Base-by-base conservation (phyloP, 768 basidiomycete species). In the Kwoniella europaea region DNA sequence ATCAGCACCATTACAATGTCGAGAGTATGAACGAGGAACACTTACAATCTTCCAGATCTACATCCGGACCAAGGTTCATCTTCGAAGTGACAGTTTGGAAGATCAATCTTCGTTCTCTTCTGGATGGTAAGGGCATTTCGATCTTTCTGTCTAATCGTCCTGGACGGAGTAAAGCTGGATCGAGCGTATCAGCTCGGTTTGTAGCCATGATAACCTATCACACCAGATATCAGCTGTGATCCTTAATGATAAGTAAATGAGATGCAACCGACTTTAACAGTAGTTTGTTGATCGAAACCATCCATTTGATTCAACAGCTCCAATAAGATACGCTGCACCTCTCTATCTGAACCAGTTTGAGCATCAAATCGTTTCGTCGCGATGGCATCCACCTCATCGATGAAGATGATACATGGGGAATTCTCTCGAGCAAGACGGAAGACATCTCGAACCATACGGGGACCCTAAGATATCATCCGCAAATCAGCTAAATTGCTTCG, bases 301-400 rank as follows among this genome's bases (percentile, higher is more conserved):
- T 99, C 97, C 97, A 99, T 99, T 82, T 99, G 97, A 82, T 96
- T 98, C 70, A 99, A 87, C 67, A 99, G 86, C 84, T 99, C 97
- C 13, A 99, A 89, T 73, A 99, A 84, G 80, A 99, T 98, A 85
- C 97, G 93, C 84, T 99, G 97, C 4, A 99, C 97, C 86, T 99
- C 97, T 71, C 97, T 88, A 85, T 99, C 97, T 10, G 97, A 97
- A 79, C 97, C 97, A 0, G 97, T 98, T 83, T 99, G 97, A 6
- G 97, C 97, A 81, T 98, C 97, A 84, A 99, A 99, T 82, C 96
- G 94, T 85, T 99, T 99, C 46, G 97, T 98, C 3, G 97, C 97
- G 82, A 99, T 99, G 20, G 97, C 96, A 76, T 99, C 97, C 10
- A 85, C 85, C 69, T 85, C 96, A 84, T 98, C 97, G 80, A 99